Conservation (phyloP, 371 early-diverging fungal species). For the Mucor velutinosus region DNA sequence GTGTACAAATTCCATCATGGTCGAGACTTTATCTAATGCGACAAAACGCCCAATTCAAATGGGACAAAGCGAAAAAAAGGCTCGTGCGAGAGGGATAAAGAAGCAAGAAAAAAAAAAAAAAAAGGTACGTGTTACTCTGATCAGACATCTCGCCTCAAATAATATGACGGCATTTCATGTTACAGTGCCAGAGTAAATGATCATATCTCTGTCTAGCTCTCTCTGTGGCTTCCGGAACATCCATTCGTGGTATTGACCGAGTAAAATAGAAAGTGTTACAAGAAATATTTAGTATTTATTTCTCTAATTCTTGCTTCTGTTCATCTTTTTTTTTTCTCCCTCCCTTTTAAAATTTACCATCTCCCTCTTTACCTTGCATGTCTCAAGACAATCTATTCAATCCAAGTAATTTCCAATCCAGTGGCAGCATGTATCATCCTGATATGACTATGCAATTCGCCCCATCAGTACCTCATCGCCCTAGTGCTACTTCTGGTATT, state of each 20-base stretch:
- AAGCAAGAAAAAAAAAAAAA: background rate
- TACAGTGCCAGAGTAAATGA: background rate
- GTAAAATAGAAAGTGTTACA: background rate
- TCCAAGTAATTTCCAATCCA: constrained; percentile 8
- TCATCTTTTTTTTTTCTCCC: background rate
- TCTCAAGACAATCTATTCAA: constrained; percentile 22
- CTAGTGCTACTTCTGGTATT: background rate
- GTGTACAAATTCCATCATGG: background rate
- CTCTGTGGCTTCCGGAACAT: background rate
- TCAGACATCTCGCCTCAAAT: constrained; percentile 5
- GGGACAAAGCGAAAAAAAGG: background rate
- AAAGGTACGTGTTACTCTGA: background rate
- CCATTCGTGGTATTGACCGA: constrained; percentile 2
- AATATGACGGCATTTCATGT: constrained; percentile 11
- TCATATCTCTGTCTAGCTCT: background rate
- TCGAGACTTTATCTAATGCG: background rate
- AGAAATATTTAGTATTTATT: constrained; percentile 5
- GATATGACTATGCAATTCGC: constrained; percentile 29
- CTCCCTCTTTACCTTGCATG: constrained; percentile 2
- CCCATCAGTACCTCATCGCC: constrained; percentile 24
- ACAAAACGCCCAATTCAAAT: background rate
- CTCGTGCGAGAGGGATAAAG: background rate
- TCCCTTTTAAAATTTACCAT: background rate
- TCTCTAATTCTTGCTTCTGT: background rate
- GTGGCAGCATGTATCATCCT: constrained; percentile 11